Conservation (phyloP, 805 yeast species). For the Metschnikowia sp. region DNA sequence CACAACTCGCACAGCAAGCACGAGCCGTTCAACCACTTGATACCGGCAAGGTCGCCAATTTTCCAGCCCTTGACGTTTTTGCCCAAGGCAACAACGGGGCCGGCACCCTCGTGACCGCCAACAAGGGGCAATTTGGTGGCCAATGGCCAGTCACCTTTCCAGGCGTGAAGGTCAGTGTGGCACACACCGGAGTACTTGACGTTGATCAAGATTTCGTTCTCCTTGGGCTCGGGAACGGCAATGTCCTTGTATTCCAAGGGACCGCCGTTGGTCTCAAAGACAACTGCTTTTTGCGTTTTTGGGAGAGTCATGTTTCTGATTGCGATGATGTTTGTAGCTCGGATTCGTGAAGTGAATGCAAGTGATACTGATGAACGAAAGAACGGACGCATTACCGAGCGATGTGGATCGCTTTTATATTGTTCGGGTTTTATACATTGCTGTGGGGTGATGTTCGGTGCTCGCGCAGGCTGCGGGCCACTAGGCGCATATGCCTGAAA, state of each 20-base stretch:
- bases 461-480: not conserved
- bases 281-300: slow-evolving; percentile 41
- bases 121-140: slow-evolving; percentile 44
- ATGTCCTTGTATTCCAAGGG: slow-evolving; percentile 37
- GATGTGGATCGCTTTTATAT: not conserved
- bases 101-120: slow-evolving; percentile 50
- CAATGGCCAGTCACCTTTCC: slow-evolving; percentile 48
- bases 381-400: not conserved
- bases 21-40: slow-evolving; percentile 47
- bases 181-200: slow-evolving; percentile 46
- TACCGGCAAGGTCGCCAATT: slow-evolving; percentile 43
- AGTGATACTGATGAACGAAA: not conserved
- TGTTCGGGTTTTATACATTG: not conserved
- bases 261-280: slow-evolving; percentile 42
- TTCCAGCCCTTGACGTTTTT: slow-evolving; percentile 41
- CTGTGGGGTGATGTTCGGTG: slow-evolving; percentile 2
- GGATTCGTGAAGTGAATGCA: slow-evolving; percentile 4
- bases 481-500: not conserved
- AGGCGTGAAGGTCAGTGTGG: slow-evolving; percentile 46
- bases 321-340: slow-evolving; percentile 4
- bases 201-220: slow-evolving; percentile 41
- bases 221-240: slow-evolving; percentile 41
- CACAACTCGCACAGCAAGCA: slow-evolving; percentile 43
- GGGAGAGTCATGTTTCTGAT: slow-evolving; percentile 26
- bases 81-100: slow-evolving; percentile 44